Evolutionary conservation across 2,329 filamentous ascomycete genomes (phyloP).

Genomic region (Colletotrichum nymphaeae): DNA sequence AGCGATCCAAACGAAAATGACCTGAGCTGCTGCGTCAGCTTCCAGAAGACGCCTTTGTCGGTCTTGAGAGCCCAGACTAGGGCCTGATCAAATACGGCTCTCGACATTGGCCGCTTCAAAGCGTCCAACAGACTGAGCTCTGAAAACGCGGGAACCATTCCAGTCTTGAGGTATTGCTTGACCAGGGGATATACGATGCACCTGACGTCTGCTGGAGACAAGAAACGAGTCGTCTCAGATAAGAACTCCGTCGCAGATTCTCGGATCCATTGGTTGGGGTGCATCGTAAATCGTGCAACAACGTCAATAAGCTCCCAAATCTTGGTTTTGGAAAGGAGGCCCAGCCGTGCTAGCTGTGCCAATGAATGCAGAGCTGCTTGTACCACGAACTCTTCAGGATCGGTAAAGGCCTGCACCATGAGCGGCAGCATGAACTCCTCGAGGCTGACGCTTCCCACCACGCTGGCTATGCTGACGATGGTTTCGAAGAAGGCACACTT

Average conservation of each 20-base stretch:
- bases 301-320: conserved; percentile 90
- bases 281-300: conserved; percentile 86
- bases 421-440: conserved; percentile 96
- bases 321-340: conserved; percentile 85
- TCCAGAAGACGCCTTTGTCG: conserved; percentile 91
- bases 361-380: conserved; percentile 90
- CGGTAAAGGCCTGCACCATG: conserved; percentile 94
- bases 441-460: conserved; percentile 87
- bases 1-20: conserved; percentile 72
- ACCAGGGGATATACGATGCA: conserved; percentile 87
- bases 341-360: conserved; percentile 87
- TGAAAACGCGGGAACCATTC: conserved; percentile 72
- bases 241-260: conserved; percentile 90
- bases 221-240: conserved; percentile 77
- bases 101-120: conserved; percentile 83
- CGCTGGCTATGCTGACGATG: conserved; percentile 91
- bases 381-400: conserved; percentile 93
- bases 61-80: conserved; percentile 86
- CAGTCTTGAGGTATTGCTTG: conserved; percentile 82
- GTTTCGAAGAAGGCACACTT: conserved; percentile 98
- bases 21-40: conserved; percentile 75
- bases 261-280: conserved; percentile 95
- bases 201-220: conserved; percentile 83
- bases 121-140: conserved; percentile 83
- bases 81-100: conserved; percentile 86